Evolutionary conservation across 2,329 filamentous ascomycete species (phyloP), one percentile per base, ranked within the genome.

Genomic region (Exophiala bonariae): DNA sequence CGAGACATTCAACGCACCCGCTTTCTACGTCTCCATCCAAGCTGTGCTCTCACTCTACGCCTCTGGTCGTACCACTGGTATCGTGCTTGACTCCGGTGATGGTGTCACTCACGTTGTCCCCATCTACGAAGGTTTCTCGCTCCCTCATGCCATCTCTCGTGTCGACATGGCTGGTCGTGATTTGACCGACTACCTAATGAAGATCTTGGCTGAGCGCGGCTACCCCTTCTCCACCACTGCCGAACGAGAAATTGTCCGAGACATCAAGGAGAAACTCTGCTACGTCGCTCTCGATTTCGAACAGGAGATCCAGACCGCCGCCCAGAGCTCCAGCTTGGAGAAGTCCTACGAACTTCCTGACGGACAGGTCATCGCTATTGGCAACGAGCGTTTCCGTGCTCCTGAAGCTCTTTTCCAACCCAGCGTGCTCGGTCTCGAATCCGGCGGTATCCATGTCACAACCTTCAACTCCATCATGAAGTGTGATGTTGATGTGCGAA

Each of bases 381-480:
- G 93, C 71, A 99, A 97, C 83, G 93, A 99, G 85, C 90, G 93
- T 70, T 99, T 99, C 92, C 92, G 93, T 79, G 92, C 92, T 74
- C 93, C 93, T 63, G 93, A 99, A 82, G 92, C 93, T 77, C 88
- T 99, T 68, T 99, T 99, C 91, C 89, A 96, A 83, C 93, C 93
- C 71, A 93, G 87, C 62, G 92, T 97, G 65, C 81, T 99, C 65
- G 93, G 93, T 86, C 91, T 96, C 69, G 93, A 99, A 80, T 90
- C 85, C 75, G 92, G 92, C 71, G 93, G 93, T 79, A 97, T 99
- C 78, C 93, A 97, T 81, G 91, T 96, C 72, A 97, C 92, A 73
- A 97, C 93, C 67, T 97, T 96, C 89, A 97, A 97, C 87, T 97
- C 93, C 68, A 96, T 99, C 86, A 97, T 97, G 90, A 99, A 99